These are phyloP conservation scores for Bruguiera hainesii DNA, from an alignment of 441 rosid species.

Conservation along the genomic window DNA sequence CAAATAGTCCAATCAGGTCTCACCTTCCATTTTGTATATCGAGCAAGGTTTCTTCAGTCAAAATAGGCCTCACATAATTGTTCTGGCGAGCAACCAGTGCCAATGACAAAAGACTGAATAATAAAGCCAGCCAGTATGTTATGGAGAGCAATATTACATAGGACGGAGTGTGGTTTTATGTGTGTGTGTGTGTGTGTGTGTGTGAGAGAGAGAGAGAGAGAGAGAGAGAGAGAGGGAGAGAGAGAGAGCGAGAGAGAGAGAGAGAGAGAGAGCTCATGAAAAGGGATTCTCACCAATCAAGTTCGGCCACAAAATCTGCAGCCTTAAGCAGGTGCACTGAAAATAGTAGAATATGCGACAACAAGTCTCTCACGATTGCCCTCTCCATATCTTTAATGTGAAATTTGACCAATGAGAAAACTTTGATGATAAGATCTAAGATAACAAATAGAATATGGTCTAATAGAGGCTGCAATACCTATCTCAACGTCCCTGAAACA, in stretches of 20 bases:
- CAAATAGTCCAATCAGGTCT: conserved; percentile 15
- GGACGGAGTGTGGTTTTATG: background rate
- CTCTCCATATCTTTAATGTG: conserved; percentile 82
- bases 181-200: background rate
- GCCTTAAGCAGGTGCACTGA: conserved; percentile 73
- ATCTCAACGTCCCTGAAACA: conserved; percentile 1
- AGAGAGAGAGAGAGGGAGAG: background rate
- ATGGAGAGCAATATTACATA: conserved; percentile 15
- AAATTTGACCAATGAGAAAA: background rate
- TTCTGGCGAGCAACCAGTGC: conserved; percentile 88
- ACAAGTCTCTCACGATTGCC: conserved; percentile 84
- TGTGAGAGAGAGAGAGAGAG: background rate
- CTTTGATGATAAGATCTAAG: background rate
- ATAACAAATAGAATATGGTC: background rate
- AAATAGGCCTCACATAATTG: conserved; percentile 82
- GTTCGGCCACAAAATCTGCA: conserved; percentile 83
- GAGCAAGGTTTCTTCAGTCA: conserved; percentile 65
- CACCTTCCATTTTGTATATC: conserved; percentile 90
- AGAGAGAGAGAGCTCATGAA: conserved; percentile 1
- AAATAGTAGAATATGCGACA: conserved; percentile 67
- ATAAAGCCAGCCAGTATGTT: conserved; percentile 19
- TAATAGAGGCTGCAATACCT: conserved; percentile 11
- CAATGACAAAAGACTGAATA: conserved; percentile 70
- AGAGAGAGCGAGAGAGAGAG: background rate
- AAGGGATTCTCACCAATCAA: conserved; percentile 74